Evolutionary conservation across 352 stramenopile genomes (phyloP), one percentile per base, ranked within the genome.

Genomic region (Phytophthora pseudosyringae): DNA sequence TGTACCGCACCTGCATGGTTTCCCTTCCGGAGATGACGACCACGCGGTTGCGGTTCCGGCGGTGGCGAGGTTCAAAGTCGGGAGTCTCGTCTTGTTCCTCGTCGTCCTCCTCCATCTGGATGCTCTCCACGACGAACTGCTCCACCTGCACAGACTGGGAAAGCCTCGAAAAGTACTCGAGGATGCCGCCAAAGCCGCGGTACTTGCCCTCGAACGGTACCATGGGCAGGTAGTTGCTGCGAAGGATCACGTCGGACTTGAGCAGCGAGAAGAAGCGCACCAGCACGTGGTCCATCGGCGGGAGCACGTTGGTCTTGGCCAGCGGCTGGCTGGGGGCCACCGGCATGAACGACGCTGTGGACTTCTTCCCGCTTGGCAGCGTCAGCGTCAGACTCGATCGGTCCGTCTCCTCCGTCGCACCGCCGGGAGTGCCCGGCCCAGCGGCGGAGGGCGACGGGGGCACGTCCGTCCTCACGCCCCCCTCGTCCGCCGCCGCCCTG

Each of bases 191-290:
- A 68, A 80, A 93, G 16, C 83, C 85, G 15, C 87, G 87, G 50
- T 89, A 95, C 38, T 91, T 94, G 45, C 87, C 87, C 50, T 89
- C 83, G 29, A 95, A 95, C n/a, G 83, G 85, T 38, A 95, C 87
- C 87, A 95, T 95, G n/a, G 87, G 87, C 21, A 95, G 65, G 64
- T 95, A 95, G 40, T 95, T 95, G 36, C 85, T 93, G 10, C 87
- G 85, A 41, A 95, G 48, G 13, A 90, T 86, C 39, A 95, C 72
- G 46, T 95, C 85, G 0, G 86, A 77, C 26, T 81, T 90, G 9
- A 95, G 62, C 15, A 95, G 63, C 28, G 87, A 95, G 65, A 93
- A 92, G 38, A 95, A 88, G 5, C 86, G 87, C 38, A 81, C 61
- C 9, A 94, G 46, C 1, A 80, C 63, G 53, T 90, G 85, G 61